Percentiles rank a stretch among this genome's conserved stretches.
phyloP scores from a whole-genome alignment of 2,329 filamentous ascomycete species.

The Hysterium pulicare region DNA sequence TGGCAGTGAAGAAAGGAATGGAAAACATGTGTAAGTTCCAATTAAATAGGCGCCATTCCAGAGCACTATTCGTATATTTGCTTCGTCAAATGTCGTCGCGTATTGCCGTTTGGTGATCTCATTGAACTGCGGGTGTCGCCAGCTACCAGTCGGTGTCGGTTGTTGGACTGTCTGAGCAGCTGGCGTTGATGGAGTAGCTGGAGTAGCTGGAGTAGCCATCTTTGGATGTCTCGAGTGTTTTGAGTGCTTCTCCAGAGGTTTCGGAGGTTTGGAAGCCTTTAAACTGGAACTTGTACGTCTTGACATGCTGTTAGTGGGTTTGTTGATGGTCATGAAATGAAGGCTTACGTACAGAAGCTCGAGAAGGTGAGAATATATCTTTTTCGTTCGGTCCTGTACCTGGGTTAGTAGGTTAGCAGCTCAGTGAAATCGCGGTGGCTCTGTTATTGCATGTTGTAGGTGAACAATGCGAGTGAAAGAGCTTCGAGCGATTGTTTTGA shows the following conservation, averaged over 20 bases:
- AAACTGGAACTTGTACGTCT: too few relatives aligned
- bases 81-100: slow-evolving; percentile 72
- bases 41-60: slow-evolving; percentile 62
- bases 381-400: not conserved
- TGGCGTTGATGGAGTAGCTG: slow-evolving; percentile 16
- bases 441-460: slow-evolving; percentile 2
- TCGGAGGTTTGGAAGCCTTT: too few relatives aligned
- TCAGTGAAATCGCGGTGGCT: not conserved
- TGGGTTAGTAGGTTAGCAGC: slow-evolving; percentile 4
- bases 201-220: slow-evolving; percentile 8
- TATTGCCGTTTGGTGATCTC: slow-evolving; percentile 83
- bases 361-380: not conserved
- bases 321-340: not conserved
- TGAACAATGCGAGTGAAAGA: not conserved
- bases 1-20: slow-evolving; percentile 10
- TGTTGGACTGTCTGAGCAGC: slow-evolving; percentile 20
- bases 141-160: slow-evolving; percentile 62
- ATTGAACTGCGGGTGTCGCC: slow-evolving; percentile 83
- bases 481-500: slow-evolving; percentile 1
- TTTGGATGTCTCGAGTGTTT: not conserved
- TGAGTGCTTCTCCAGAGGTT: too few relatives aligned
- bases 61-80: slow-evolving; percentile 67
- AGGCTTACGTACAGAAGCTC: not conserved
- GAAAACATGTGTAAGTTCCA: slow-evolving; percentile 45
- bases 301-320: not conserved